Conservation (phyloP, 164 flowering plant genomes). For the Kalanchoe fedtschenkoi region DNA sequence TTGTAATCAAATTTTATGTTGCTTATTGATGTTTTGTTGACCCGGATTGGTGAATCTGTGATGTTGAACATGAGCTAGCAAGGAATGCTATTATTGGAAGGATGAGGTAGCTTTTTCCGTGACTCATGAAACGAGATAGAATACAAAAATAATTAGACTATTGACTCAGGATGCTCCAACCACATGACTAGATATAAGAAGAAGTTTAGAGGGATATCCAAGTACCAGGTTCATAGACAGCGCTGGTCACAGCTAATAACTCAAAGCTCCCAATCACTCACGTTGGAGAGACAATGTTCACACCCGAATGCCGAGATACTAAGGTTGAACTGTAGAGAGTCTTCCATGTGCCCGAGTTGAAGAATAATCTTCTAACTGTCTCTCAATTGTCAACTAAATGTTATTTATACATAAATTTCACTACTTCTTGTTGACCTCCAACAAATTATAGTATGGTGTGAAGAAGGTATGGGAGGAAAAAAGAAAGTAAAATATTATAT, state of each 20-base stretch:
- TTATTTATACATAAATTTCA: too few relatives aligned
- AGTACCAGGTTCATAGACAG: slow-evolving; percentile 6
- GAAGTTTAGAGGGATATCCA: not conserved
- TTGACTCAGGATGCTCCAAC: slow-evolving; percentile 10
- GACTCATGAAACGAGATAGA: not conserved
- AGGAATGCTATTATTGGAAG: too few relatives aligned
- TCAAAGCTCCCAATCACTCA: slow-evolving; percentile 11
- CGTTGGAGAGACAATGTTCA: not conserved
- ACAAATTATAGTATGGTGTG: too few relatives aligned
- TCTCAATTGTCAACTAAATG: slow-evolving; percentile 8
- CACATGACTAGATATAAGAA: slow-evolving; percentile 11
- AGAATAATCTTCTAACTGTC: slow-evolving; percentile 10
- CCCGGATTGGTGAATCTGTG: too few relatives aligned
- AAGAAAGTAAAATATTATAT: too few relatives aligned
- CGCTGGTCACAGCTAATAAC: slow-evolving; percentile 8
- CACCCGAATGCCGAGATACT: not conserved
- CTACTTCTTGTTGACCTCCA: too few relatives aligned
- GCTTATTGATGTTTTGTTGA: too few relatives aligned
- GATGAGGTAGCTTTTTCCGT: slow-evolving; percentile 4
- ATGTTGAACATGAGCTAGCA: too few relatives aligned
- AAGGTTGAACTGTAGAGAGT: slow-evolving; percentile 6
- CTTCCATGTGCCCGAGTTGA: slow-evolving; percentile 13
- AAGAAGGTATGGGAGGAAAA: too few relatives aligned
- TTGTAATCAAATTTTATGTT: too few relatives aligned
- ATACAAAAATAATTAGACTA: slow-evolving; percentile 8